Base-by-base conservation (phyloP, 1,284 basidiomycete species). In the Anthracocystis walkeri region DNA sequence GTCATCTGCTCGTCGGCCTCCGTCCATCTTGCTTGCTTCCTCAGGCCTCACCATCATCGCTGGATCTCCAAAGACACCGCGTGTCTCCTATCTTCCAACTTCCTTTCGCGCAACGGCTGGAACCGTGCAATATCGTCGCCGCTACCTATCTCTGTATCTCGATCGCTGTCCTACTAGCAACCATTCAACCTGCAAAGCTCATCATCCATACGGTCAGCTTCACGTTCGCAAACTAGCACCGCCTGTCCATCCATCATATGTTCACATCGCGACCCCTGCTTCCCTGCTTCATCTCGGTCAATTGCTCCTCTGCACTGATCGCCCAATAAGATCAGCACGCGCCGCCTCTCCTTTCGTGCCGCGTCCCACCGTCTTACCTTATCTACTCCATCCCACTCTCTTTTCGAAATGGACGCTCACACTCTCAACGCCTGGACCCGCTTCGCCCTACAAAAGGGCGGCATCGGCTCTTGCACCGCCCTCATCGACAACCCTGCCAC, bases 401-500 rank as follows among this genome's bases (percentile, higher is more conserved):
- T 23, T 4, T 21, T 25, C 62, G 52, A 14, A 41, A 85, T 85
- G 82, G 82, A 85, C 67, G 82, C 78, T 11, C 74, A 83, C 58
- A 82, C 83, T 3, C 78, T 82, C 65, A 78, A 77, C 49, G 83
- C 83, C 41, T 85, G 83, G 83, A 82, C 82, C 41, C 77, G 82
- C 41, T 84, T 85, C 63, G 83, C 83, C 46, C 76, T 83, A 23
- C 79, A 82, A 45, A 81, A 84, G 67, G 80, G 82, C 48, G 83
- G 83, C 59, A 83, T 85, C 50, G 83, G 83, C 31, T 58, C 77
- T 5, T 81, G 79, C 60, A 79, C 78, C n/a, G 82, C 82, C 27
- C 64, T 79, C 35, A 75, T 81, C 69, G 82, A 81, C 46, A 81
- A 80, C 20, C 80, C 77, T 7, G 79, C 82, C 25, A 75, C 75